Conservation (phyloP, 495 filamentous ascomycete genomes). For the Cairneyella variabilis region DNA sequence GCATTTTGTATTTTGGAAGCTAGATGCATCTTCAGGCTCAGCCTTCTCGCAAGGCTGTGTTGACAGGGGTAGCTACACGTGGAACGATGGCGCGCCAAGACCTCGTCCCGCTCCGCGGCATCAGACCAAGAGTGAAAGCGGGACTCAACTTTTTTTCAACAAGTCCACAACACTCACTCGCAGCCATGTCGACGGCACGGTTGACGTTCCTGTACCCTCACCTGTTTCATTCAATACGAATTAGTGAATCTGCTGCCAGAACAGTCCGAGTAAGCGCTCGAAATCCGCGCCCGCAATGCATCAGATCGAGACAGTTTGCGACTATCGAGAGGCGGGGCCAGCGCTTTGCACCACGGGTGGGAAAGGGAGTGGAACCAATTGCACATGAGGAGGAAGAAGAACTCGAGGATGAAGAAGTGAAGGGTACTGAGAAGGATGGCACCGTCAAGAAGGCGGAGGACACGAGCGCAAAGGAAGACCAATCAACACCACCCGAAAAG, state of each 20-base stretch:
- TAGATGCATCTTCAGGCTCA: background rate
- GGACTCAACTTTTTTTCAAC: constrained; percentile 13
- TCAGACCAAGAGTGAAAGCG: too few species aligned
- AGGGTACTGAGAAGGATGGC: background rate
- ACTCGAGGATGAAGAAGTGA: constrained; percentile 23
- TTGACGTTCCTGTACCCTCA: constrained; percentile 75
- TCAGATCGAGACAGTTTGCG: constrained; percentile 28
- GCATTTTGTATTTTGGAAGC: background rate
- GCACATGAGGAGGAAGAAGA: constrained; percentile 20
- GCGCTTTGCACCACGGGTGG: constrained; percentile 49
- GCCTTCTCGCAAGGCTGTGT: background rate
- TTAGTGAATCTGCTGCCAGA: constrained; percentile 14
- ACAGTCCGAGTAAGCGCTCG: constrained; percentile 13
- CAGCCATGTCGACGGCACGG: constrained; percentile 60
- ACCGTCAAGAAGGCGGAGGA: constrained; percentile 9
- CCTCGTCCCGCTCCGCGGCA: too few species aligned
- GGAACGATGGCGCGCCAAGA: background rate
- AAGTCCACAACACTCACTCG: background rate
- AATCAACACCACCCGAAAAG: background rate
- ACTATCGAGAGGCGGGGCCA: constrained; percentile 24
- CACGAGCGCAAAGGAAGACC: constrained; percentile 1
- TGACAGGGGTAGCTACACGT: background rate
- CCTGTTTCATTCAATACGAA: constrained; percentile 41
- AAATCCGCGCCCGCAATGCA: constrained; percentile 7
- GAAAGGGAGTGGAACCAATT: constrained; percentile 60